Base-by-base conservation (phyloP, 306 rosid genomes). In the Luffa acutangula region DNA sequence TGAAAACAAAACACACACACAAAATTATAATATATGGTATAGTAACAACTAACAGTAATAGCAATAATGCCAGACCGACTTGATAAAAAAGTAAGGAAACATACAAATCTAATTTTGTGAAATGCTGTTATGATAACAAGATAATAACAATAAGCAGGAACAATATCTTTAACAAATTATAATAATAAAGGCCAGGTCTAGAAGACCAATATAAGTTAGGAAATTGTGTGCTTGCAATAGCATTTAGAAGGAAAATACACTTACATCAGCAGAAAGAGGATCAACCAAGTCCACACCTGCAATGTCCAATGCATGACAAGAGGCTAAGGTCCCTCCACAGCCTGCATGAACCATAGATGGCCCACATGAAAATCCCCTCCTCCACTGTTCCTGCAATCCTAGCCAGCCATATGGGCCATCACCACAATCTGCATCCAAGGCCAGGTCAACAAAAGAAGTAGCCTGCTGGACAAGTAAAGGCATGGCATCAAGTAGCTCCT, bases 321-420 rank as follows among this genome's bases (percentile, higher is more conserved):
- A 92, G 75, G 99, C 92, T 85, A 95, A 88, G 78, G 97, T 88
- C 53, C 99, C 99, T 70, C 99, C 99, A 84, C 99, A 95, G 59
- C 99, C 99, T 66, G 99, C 93, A 88, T 95, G 99, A 80, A 91
- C 91, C 93, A 88, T 90, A 65, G 95, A 91, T 81, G 99, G 99
- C 80, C 99, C 99, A 85, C 99, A 95, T 73, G 97, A 90, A 83
- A 95, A 90, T 45, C 93, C 97, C 82, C 92, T 96, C 86, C 96
- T 91, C 97, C 99, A 95, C 77, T 95, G 99, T 82, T 95, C 99
- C 83, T 95, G 97, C 81, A 95, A 56, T 9, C 97, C 99, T 86
- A 95, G 97, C 93, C 93, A 90, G 81, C 99, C 96, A 85, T 90
- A 95, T 78, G 99, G 97, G 63, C 99, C 99, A 86, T 93, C 97